Evolutionary conservation across 1,284 basidiomycete genomes (phyloP), one percentile per base, ranked within the genome.

Genomic region (Ustilago shanxiensis): DNA sequence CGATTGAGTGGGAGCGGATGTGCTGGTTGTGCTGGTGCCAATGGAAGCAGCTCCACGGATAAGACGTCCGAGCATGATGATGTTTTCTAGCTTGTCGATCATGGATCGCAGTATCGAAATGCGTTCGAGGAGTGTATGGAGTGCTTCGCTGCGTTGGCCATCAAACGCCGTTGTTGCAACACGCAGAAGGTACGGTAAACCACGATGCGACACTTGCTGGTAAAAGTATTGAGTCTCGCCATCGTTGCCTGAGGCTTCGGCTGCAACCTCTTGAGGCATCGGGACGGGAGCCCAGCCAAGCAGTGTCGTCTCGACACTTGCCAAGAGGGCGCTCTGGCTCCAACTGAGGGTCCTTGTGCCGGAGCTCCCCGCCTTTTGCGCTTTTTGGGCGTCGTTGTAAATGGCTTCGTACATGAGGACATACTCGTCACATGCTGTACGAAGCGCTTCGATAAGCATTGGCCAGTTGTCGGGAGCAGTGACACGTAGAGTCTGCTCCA

Each of bases 381-480:
- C 58, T 37, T 18, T 49, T 16, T 45, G 37, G 3, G 69, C 58
- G 9, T 63, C 49, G 22, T 61, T 44, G 57, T 77, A 77, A 52
- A 73, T 49, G 50, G 53, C 41, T 28, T 72, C 63, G 50, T 77
- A 77, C 47, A 59, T 58, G 49, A 66, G 47, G 13, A 71, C 47
- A 54, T 77, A 77, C n/a, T 71, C 66, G 18, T 73, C 71, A 26
- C 59, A 63, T 11, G 66, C 71, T 52, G 51, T 41, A 33, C 51
- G 52, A 35, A 72, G 66, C 22, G 67, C 66, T 35, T 77, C 64
- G 50, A 62, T 55, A 13, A 73, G 58, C 53, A 70, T 29, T 5
- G 75, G 75, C 66, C 67, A 77, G 28, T 77, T 77, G 18, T 63
- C 53, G 13, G 75, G 75, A 24, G 75, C 75, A 10, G 75, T 77